Evolutionary conservation across 345 rosid genomes (phyloP), one percentile per base, ranked within the genome.

Genomic region (Geranium brycei): DNA sequence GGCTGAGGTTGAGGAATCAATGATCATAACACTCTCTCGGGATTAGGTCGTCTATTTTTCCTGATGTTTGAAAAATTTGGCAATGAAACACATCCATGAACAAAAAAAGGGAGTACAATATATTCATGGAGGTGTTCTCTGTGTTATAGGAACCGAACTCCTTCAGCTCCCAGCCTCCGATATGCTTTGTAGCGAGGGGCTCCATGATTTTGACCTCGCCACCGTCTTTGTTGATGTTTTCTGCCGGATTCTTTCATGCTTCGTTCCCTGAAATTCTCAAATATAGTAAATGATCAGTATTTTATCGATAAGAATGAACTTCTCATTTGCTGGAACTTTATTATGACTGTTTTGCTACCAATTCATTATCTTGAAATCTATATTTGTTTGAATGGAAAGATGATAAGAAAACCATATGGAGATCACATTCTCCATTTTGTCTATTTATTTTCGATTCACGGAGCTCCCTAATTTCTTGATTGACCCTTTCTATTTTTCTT

Each of bases 101-200:
- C 66, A 68, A 58, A n/a, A 66, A 19, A 66, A 70, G 57, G 71
- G 64, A 69, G 55, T 64, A 32, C 28, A 59, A 64, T 35, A n/a
- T 47, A 17, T 63, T 67, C 32, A 62, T 58, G 51, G 28, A 23
- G 64, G 56, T 66, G 62, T 58, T 63, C 12, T 19, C 51, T 59
- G 31, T 57, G 53, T 58, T 73, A 53, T 18, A 28, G n/a, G n/a
- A n/a, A 18, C 14, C 41, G 62, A 75, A 64, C 65, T 60, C 65
- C 66, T 69, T 83, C 71, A 86, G 76, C 82, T 81, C 2, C 69
- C 80, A 59, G 85, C 77, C 81, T 92, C 98, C 0, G 87, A 82
- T 70, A 92, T 92, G 85, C 97, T 89, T 32, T 85, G 91, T 60
- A 92, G 73, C 23, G 87, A 79, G 19, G 98, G 98, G 64, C 87